A percentile compares a stretch with the other conserved stretches of the same genome.
Evolutionary conservation across 1,139 yeast genomes (phyloP).

Genomic region (Yamadazyma pseudoaaseri): DNA sequence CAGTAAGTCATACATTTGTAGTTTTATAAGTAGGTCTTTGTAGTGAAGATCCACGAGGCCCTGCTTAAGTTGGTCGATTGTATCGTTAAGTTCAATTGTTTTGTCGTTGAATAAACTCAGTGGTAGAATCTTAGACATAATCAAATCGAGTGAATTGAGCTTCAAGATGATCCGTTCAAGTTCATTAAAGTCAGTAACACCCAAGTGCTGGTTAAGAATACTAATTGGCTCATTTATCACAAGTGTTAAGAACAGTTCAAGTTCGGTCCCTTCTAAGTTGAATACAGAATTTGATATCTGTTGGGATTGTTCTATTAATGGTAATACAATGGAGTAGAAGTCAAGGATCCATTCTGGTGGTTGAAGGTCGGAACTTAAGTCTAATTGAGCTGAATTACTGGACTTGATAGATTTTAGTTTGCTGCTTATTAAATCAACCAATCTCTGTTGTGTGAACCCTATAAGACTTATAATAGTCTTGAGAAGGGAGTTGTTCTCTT

Average conservation of each 20-base stretch:
- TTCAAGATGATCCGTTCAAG: slow-evolving; percentile 44
- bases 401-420: slow-evolving; percentile 41
- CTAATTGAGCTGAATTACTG: slow-evolving; percentile 42
- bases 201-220: slow-evolving; percentile 37
- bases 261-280: slow-evolving; percentile 32
- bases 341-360: slow-evolving; percentile 76
- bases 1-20: slow-evolving; percentile 54
- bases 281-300: slow-evolving; percentile 37
- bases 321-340: slow-evolving; percentile 51
- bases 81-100: slow-evolving; percentile 36
- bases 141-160: slow-evolving; percentile 59
- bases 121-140: slow-evolving; percentile 55
- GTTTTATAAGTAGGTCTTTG: slow-evolving; percentile 42
- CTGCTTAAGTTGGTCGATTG: slow-evolving; percentile 30
- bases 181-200: slow-evolving; percentile 25
- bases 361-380: slow-evolving; percentile 48
- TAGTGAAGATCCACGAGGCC: slow-evolving; percentile 43
- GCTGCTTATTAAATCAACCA: slow-evolving; percentile 38
- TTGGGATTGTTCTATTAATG: slow-evolving; percentile 42
- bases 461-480: slow-evolving; percentile 26
- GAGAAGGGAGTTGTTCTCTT: slow-evolving; percentile 20
- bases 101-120: slow-evolving; percentile 38
- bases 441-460: slow-evolving; percentile 36
- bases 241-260: slow-evolving; percentile 31
- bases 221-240: slow-evolving; percentile 51